Evolutionary conservation across 139 green algal species (phyloP).

Genomic region (Chlamydomonas schloesseri): DNA sequence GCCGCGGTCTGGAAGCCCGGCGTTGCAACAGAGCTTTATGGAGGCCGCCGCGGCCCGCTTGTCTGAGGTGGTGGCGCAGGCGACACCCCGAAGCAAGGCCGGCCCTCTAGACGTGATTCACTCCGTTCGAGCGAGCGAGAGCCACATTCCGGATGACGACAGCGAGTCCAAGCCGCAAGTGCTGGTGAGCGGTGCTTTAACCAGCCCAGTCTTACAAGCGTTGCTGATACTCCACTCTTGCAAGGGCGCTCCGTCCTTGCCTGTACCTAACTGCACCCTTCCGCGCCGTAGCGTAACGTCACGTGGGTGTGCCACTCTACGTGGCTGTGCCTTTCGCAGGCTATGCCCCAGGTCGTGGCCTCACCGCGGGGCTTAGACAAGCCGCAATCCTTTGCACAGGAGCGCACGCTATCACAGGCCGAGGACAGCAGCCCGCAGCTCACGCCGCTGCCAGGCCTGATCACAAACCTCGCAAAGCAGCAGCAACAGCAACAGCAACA

Average conservation of each 20-base stretch:
- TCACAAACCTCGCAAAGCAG: neutral
- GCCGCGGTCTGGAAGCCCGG: no score
- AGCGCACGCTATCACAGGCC: no score
- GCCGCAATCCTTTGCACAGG: no score
- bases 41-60: neutral
- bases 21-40: neutral
- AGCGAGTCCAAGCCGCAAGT: neutral
- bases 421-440: neutral
- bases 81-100: neutral
- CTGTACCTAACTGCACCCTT: neutral
- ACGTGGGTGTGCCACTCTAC: no score
- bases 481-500: neutral
- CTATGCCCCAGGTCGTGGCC: no score
- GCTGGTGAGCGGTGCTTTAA: neutral
- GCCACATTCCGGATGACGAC: neutral
- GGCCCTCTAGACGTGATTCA: neutral
- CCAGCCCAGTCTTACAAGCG: neutral
- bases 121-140: constrained; percentile 18
- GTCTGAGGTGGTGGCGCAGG: neutral
- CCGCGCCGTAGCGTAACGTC: no score
- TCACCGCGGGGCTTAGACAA: no score
- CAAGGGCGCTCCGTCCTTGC: neutral
- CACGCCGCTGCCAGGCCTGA: neutral
- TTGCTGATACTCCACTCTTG: neutral
- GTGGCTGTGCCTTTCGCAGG: no score